Conservation (phyloP, 257 asterid genomes). For the Buddleja alternifolia region DNA sequence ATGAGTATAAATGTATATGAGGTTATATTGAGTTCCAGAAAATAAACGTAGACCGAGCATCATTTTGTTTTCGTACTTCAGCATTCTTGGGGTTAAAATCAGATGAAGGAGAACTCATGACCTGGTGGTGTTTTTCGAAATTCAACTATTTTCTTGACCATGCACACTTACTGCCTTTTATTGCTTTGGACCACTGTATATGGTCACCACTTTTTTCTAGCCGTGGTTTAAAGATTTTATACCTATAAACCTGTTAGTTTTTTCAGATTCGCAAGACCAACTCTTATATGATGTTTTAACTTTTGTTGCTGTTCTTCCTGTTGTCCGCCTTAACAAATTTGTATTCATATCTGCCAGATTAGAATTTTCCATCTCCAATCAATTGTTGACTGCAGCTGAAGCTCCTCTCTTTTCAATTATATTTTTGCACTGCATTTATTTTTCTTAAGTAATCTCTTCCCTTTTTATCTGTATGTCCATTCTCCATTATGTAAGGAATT, state of each 20-base stretch:
- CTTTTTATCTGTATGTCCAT: slow-evolving; percentile 17
- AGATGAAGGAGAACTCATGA: neutral
- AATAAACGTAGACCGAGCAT: neutral
- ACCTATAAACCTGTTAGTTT: neutral
- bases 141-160: neutral
- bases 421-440: neutral
- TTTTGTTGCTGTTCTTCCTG: neutral
- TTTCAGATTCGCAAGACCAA: slow-evolving; percentile 8
- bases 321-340: slow-evolving; percentile 10
- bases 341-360: neutral
- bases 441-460: slow-evolving; percentile 9
- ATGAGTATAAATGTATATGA: slow-evolving; percentile 1
- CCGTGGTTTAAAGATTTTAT: slow-evolving; percentile 13
- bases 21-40: neutral
- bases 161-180: slow-evolving; percentile 12
- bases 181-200: slow-evolving; percentile 1
- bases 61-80: neutral
- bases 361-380: slow-evolving; percentile 6
- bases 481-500: slow-evolving; percentile 7
- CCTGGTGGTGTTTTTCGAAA: neutral
- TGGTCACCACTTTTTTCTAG: neutral
- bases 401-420: neutral
- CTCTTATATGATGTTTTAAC: slow-evolving; percentile 15
- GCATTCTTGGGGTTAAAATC: slow-evolving; percentile 1
- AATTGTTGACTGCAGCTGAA: slow-evolving; percentile 9